Conservation (phyloP, 345 rosid species). For the Acer campestre region DNA sequence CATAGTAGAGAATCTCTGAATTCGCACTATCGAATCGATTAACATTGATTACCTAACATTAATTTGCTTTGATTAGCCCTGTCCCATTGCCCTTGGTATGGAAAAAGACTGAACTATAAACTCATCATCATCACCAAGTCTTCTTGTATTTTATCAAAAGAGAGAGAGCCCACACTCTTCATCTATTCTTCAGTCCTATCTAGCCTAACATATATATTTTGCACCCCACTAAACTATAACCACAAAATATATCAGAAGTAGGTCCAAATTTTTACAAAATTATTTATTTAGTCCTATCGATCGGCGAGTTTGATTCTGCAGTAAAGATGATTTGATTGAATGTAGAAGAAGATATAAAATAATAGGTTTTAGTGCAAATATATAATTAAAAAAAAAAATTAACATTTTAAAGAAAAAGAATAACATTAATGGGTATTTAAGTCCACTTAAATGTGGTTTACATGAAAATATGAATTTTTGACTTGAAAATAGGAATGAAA, state of each 20-base stretch:
- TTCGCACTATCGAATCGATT: no score
- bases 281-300: not conserved
- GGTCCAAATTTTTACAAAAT: not conserved
- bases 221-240: not conserved
- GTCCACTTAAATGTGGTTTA: no score
- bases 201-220: not conserved
- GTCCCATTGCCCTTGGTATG: not conserved
- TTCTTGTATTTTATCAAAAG: not conserved
- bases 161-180: slow-evolving; percentile 6
- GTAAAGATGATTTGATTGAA: no score
- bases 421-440: no score
- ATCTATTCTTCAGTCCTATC: not conserved
- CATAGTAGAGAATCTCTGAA: no score
- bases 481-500: no score
- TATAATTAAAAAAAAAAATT: no score
- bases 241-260: not conserved
- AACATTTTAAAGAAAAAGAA: no score
- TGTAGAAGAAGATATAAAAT: no score
- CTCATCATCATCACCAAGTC: not conserved
- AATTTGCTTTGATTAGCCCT: not conserved
- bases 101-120: not conserved
- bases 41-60: not conserved
- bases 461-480: no score
- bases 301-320: no score
- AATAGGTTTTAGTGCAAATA: no score